Evolutionary conservation across 768 basidiomycete species (phyloP), one percentile per base, ranked within the genome.

Genomic region (Epithele typhae): DNA sequence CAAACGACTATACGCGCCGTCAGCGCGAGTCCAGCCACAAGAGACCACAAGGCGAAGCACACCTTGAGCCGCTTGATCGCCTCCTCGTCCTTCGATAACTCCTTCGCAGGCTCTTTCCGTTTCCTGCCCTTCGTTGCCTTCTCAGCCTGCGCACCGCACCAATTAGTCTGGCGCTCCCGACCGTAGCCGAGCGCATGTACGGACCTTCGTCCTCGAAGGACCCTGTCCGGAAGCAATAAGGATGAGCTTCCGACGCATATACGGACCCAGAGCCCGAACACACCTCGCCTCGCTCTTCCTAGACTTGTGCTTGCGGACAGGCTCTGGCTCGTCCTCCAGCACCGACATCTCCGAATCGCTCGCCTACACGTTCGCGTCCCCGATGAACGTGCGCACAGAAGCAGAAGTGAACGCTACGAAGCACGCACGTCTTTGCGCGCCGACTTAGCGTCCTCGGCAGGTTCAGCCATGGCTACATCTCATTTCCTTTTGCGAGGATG

Each of bases 41-140:
- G 9, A 32, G 9, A 15, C 30, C 15, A 9, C 9, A 9, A 32
- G 30, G 30, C 30, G 9, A n/a, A n/a, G 30, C 40, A 19, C 56
- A 81, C 88, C 75, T 92, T 92, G 15, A 90, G 71, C 37, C 73
- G 77, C 59, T 85, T 87, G 51, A 91, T 79, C 1, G 73, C 79
- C 59, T 82, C 84, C 52, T 90, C 89, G 35, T 87, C 82, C 59
- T 82, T 84, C 3, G 68, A 68, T 37, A 67, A 47, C 3, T 53
- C 56, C 25, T 66, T 56, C 0, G 48, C 33, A 5, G 55, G 34
- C 25, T 51, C 53, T 41, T 61, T 68, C 65, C 43, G 68, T 43
- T 41, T 59, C 56, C 45, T 63, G 48, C 49, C 71, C 59, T 54
- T 63, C 60, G 47, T 59, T 54, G 17, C 24, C 19, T 46, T 56